phyloP scores from a whole-genome alignment of 495 filamentous ascomycete species.

The Xylaria sp. region DNA sequence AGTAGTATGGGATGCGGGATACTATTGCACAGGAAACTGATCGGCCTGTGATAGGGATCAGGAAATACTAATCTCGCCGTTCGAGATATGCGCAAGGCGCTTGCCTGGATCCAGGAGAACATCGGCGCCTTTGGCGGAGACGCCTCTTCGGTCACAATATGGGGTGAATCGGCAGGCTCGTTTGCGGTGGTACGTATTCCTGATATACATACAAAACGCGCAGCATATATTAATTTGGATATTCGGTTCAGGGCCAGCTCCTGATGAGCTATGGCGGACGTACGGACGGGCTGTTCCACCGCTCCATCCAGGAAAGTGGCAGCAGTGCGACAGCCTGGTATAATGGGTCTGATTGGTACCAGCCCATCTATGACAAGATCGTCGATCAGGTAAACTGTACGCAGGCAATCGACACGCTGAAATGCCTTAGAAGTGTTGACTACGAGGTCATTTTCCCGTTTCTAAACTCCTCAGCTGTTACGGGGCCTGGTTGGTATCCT shows the following conservation, averaged over 20 bases:
- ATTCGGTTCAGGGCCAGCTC: slow-evolving; percentile 36
- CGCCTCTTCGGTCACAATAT: slow-evolving; percentile 49
- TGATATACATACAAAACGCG: neutral
- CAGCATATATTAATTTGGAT: neutral
- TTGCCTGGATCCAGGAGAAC: slow-evolving; percentile 66
- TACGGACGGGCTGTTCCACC: slow-evolving; percentile 60
- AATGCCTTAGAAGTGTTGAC: slow-evolving; percentile 51
- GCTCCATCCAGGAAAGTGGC: slow-evolving; percentile 59
- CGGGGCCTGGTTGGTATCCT: slow-evolving; percentile 47
- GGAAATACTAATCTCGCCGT: slow-evolving; percentile 49
- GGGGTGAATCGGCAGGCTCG: slow-evolving; percentile 47
- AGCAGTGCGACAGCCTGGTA: slow-evolving; percentile 44
- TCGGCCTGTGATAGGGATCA: slow-evolving; percentile 31
- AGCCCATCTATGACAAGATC: slow-evolving; percentile 52
- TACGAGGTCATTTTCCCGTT: slow-evolving; percentile 41
- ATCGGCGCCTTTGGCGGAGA: slow-evolving; percentile 65
- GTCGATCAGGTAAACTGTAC: slow-evolving; percentile 49
- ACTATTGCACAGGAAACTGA: neutral
- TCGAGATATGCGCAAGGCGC: slow-evolving; percentile 60
- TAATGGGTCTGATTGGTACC: slow-evolving; percentile 45
- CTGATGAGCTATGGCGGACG: slow-evolving; percentile 45
- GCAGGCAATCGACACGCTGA: slow-evolving; percentile 43
- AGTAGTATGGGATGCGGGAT: neutral
- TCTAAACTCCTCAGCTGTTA: slow-evolving; percentile 27
- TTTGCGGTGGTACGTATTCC: slow-evolving; percentile 41